Evolutionary conservation across 768 basidiomycete species (phyloP).

Genomic region (Lepiota venenata): DNA sequence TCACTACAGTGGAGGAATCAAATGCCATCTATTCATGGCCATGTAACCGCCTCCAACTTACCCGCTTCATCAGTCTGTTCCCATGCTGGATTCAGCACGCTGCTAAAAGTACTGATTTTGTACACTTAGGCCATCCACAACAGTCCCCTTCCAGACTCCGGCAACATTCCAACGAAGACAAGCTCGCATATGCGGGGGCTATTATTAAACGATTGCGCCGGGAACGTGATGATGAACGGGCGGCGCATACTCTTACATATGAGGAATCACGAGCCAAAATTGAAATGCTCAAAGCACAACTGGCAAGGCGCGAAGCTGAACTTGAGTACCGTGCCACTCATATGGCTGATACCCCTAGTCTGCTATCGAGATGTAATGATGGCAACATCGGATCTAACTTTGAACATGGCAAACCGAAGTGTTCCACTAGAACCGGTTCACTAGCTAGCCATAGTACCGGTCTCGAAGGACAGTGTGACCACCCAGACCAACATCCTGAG

Average conservation of each 20-base stretch:
- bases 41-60: conserved; percentile 8
- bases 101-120: background rate
- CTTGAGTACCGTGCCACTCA: conserved; percentile 34
- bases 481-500: no score
- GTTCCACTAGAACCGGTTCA: background rate
- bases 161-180: conserved; percentile 16
- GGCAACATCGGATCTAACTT: background rate
- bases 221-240: conserved; percentile 42
- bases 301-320: conserved; percentile 57
- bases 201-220: conserved; percentile 39
- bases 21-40: conserved; percentile 11
- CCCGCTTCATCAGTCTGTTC: conserved; percentile 7
- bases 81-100: background rate
- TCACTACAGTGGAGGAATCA: conserved; percentile 1
- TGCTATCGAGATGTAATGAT: conserved; percentile 7
- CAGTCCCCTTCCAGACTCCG: background rate
- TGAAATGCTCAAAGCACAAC: conserved; percentile 44
- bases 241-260: conserved; percentile 36
- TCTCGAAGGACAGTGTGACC: background rate
- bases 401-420: background rate
- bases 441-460: background rate
- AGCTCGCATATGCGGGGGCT: conserved; percentile 38
- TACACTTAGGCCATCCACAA: background rate
- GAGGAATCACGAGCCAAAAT: conserved; percentile 38
- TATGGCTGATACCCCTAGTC: background rate